A percentile compares a stretch with the other conserved stretches of the same genome.
phyloP scores from a whole-genome alignment of 129 eudicot genomes.

The Pulicaria dysenterica region DNA sequence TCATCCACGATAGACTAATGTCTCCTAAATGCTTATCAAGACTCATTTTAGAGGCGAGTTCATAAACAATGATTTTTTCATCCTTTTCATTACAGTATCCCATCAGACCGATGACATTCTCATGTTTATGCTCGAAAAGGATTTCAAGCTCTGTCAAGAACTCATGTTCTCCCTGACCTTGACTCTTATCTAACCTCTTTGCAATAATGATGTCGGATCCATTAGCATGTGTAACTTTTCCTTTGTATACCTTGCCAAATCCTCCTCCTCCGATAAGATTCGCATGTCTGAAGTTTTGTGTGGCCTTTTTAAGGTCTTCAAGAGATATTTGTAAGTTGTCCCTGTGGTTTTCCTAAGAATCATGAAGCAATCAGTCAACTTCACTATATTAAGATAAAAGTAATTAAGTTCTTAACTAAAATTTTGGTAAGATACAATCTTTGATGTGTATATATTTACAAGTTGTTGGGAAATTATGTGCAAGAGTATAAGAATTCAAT shows the following conservation, averaged over 20 bases:
- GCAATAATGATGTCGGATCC: neutral
- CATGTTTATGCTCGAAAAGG: neutral
- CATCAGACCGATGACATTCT: neutral
- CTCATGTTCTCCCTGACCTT: neutral
- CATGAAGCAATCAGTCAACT: neutral
- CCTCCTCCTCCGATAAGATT: neutral
- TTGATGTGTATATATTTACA: too few relatives aligned
- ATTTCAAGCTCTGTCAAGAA: neutral
- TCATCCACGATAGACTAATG: neutral
- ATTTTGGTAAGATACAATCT: too few relatives aligned
- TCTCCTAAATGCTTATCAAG: neutral
- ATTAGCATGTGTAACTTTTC: neutral
- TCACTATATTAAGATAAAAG: neutral
- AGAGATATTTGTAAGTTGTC: neutral
- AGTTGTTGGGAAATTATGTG: too few relatives aligned
- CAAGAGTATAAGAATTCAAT: too few relatives aligned
- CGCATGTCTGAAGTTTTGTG: neutral
- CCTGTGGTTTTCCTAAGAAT: neutral
- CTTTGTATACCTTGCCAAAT: neutral
- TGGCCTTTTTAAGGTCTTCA: neutral
- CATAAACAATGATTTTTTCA: neutral
- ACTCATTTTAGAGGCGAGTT: neutral
- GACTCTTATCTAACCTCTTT: neutral
- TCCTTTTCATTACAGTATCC: neutral
- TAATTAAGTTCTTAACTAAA: too few relatives aligned